Evolutionary conservation across 306 rosid genomes (phyloP).

Genomic region (Pyrus communis): DNA sequence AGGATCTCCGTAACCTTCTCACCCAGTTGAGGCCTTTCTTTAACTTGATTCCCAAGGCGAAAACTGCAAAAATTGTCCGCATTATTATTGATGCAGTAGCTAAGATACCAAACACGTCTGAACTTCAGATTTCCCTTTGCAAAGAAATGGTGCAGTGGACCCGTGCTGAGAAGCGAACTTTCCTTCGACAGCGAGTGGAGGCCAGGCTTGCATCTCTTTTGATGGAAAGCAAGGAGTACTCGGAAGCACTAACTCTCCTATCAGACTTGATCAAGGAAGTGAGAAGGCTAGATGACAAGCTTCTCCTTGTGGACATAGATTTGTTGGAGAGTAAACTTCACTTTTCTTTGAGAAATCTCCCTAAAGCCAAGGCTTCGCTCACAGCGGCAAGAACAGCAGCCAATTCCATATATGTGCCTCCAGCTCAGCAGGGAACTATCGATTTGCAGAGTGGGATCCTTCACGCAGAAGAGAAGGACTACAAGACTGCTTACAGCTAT

Average conservation of each 20-base stretch:
- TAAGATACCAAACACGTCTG: conserved; percentile 78
- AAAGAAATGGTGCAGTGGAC: conserved; percentile 97
- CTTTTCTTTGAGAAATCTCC: conserved; percentile 87
- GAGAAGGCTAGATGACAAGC: conserved; percentile 92
- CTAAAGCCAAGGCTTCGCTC: conserved; percentile 92
- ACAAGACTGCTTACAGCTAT: conserved; percentile 82
- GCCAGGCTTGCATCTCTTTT: conserved; percentile 92
- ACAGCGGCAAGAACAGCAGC: conserved; percentile 98
- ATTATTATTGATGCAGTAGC: conserved; percentile 80
- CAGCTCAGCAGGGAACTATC: conserved; percentile 93
- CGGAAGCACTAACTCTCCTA: conserved; percentile 79
- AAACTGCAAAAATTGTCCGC: conserved; percentile 92
- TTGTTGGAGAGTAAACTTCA: conserved; percentile 91
- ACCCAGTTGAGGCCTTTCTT: conserved; percentile 91
- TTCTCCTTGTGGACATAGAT: conserved; percentile 92
- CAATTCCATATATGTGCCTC: conserved; percentile 90
- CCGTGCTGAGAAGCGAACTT: conserved; percentile 83
- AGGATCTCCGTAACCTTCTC: conserved; percentile 86
- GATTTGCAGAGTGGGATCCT: conserved; percentile 96
- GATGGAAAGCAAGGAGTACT: conserved; percentile 83
- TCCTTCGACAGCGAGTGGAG: conserved; percentile 87
- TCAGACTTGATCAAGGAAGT: conserved; percentile 86
- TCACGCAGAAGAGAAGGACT: conserved; percentile 93
- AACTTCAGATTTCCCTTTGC: conserved; percentile 79
- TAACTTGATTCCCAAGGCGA: conserved; percentile 83